Evolutionary conservation across 352 stramenopile genomes (phyloP).

Genomic region (Pythium angustatum): DNA sequence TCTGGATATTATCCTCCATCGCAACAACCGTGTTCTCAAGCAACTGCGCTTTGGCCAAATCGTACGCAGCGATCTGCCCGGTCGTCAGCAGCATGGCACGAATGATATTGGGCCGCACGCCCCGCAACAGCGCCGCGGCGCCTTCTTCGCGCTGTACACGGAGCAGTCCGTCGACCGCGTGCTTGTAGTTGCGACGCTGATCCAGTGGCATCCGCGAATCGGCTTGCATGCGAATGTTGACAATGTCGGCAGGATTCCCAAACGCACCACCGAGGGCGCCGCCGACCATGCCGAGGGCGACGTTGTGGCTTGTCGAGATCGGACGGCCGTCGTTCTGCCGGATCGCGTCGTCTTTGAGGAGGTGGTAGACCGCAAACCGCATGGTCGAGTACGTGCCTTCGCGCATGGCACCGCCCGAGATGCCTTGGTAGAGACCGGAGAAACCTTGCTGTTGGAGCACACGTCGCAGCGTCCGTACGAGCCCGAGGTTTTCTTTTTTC

Average conservation of each 20-base stretch:
- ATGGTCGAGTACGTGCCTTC: constrained; percentile 86
- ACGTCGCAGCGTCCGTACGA: constrained; percentile 48
- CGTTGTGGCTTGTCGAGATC: constrained; percentile 72
- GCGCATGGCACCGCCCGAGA: constrained; percentile 74
- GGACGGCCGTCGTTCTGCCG: constrained; percentile 59
- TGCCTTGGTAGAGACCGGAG: constrained; percentile 75
- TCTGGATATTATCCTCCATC: constrained; percentile 69
- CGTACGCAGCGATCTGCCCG: constrained; percentile 83
- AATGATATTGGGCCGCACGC: constrained; percentile 83
- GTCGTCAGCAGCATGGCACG: constrained; percentile 82
- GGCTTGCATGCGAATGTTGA: constrained; percentile 86
- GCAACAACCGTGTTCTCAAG: constrained; percentile 44
- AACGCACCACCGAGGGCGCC: constrained; percentile 66
- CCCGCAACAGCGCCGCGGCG: constrained; percentile 56
- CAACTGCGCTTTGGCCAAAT: constrained; percentile 65
- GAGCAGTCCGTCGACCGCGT: constrained; percentile 71
- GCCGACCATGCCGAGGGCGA: constrained; percentile 66
- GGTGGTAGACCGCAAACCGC: constrained; percentile 83
- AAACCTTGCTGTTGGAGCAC: constrained; percentile 71
- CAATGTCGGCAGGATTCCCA: constrained; percentile 78
- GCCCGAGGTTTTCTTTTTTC: constrained; percentile 65
- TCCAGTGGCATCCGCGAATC: constrained; percentile 61
- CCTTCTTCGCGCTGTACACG: constrained; percentile 72
- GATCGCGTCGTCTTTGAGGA: constrained; percentile 78
- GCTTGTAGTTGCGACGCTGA: constrained; percentile 81